Evolutionary conservation across 495 filamentous ascomycete genomes (phyloP).

Genomic region (Venustampulla echinocandica): DNA sequence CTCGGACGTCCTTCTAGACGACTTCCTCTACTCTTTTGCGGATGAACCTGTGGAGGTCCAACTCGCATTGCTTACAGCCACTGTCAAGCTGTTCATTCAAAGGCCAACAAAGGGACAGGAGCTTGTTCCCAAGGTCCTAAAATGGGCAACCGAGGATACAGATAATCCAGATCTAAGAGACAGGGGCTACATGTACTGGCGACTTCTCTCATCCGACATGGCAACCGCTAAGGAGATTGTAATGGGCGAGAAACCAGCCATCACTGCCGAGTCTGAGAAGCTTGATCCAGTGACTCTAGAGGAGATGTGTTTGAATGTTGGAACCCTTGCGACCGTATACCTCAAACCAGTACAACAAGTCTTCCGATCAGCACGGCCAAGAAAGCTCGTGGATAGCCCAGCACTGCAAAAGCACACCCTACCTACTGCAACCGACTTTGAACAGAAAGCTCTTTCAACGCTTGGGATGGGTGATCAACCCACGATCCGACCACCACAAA

Average conservation of each 20-base stretch:
- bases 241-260: constrained; percentile 94
- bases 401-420: constrained; percentile 66
- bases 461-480: constrained; percentile 43
- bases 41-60: constrained; percentile 95
- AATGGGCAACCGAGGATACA: constrained; percentile 98
- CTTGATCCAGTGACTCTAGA: constrained; percentile 86
- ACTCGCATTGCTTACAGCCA: constrained; percentile 87
- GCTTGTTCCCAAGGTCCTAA: constrained; percentile 89
- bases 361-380: constrained; percentile 81
- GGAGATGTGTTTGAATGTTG: constrained; percentile 94
- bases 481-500: constrained; percentile 16
- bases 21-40: constrained; percentile 86
- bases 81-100: constrained; percentile 97
- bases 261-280: constrained; percentile 93
- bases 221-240: constrained; percentile 77
- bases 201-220: constrained; percentile 89
- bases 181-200: constrained; percentile 99
- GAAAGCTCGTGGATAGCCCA: constrained; percentile 68
- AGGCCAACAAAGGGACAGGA: constrained; percentile 90
- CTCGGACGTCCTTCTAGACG: constrained; percentile 84
- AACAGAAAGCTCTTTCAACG: constrained; percentile 44
- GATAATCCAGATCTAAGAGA: constrained; percentile 96
- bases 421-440: constrained; percentile 37
- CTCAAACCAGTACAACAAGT: constrained; percentile 96
- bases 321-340: constrained; percentile 94